Evolutionary conservation across 2,329 filamentous ascomycete genomes (phyloP), one percentile per base, ranked within the genome.

Genomic region (Botrytis byssoidea): DNA sequence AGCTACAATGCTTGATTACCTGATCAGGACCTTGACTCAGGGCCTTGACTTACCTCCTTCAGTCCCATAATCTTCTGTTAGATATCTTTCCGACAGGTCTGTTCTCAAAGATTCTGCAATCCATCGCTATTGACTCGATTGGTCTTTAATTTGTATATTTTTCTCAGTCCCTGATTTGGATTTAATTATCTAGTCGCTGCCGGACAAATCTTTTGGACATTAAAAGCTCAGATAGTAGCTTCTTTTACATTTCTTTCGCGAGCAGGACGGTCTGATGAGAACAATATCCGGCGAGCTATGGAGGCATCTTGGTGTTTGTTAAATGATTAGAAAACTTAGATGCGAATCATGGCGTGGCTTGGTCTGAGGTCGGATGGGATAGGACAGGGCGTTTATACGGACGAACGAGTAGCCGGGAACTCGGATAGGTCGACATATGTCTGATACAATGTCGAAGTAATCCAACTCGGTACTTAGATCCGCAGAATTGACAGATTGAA

Each of bases 71-170:
- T 42, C 10, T n/a, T 44, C 37, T 57, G 1, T 7, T 32, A 25
- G 25, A 42, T 32, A 22, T 68, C 37, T 37, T 42, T 63, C 48
- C 6, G 37, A 16, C 9, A 12, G 18, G 42, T 57, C 66, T 29
- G 57, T 42, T 25, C 6, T 29, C n/a, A 68, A 25, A 8, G 18
- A 32, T 32, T 37, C 18, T 69, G 48, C 37, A 32, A 25, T 2
- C 35, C 48, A 29, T 55, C 48, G 46, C 35, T 42, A 44, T 25
- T 29, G 29, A 29, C n/a, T 35, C 61, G 22, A 44, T 72, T 67
- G 20, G 57, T 57, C 61, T 35, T 72, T 67, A 37, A 67, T 72
- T 67, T 72, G 70, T 72, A 72, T 59, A 72, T 67, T 72, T 66
- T 68, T 42, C 32, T 59, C 48, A 48, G 18, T 73, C 35, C n/a